Evolutionary conservation across 768 basidiomycete genomes (phyloP).

Genomic region (Tulasnella sp.): DNA sequence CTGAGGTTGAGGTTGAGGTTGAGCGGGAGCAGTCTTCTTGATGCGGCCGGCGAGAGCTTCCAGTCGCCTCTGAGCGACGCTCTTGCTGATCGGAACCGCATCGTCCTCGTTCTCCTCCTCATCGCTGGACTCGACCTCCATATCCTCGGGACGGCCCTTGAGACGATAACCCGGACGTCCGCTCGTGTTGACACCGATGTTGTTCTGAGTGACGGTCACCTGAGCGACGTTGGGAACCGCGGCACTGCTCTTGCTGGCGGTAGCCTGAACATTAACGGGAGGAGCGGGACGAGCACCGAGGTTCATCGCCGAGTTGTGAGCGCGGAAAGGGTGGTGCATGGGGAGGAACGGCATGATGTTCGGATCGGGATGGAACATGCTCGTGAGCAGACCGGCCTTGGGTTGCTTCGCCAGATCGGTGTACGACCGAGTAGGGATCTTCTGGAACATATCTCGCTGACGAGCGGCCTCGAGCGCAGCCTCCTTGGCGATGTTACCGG

Average conservation of each 20-base stretch:
- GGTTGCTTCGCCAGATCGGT: slow-evolving; percentile 36
- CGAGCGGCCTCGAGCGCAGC: slow-evolving; percentile 54
- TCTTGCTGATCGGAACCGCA: slow-evolving; percentile 15
- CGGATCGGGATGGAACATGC: slow-evolving; percentile 65
- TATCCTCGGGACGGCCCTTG: slow-evolving; percentile 13
- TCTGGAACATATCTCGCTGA: slow-evolving; percentile 47
- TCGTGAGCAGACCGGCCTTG: slow-evolving; percentile 48
- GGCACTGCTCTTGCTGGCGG: slow-evolving; percentile 44
- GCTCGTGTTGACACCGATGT: slow-evolving; percentile 17
- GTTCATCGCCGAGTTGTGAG: slow-evolving; percentile 16
- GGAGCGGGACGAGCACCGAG: slow-evolving; percentile 12
- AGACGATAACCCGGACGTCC: slow-evolving; percentile 16
- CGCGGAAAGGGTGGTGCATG: slow-evolving; percentile 31
- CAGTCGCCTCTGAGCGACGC: slow-evolving; percentile 18
- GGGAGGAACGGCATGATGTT: slow-evolving; percentile 43
- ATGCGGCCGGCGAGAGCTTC: slow-evolving; percentile 14
- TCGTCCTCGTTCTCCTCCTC: slow-evolving; percentile 19
- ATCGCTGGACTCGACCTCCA: slow-evolving; percentile 18
- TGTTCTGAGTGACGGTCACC: slow-evolving; percentile 28
- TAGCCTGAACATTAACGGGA: slow-evolving; percentile 24
- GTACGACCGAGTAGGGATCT: slow-evolving; percentile 17
- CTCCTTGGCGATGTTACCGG: slow-evolving; percentile 26
- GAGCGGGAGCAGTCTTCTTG: not conserved
- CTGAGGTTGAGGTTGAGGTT: slow-evolving; percentile 19
- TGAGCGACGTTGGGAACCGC: slow-evolving; percentile 47